phyloP scores from a whole-genome alignment of 225 moss, liverwort and hornwort species.

The Pleurozium schreberi region DNA sequence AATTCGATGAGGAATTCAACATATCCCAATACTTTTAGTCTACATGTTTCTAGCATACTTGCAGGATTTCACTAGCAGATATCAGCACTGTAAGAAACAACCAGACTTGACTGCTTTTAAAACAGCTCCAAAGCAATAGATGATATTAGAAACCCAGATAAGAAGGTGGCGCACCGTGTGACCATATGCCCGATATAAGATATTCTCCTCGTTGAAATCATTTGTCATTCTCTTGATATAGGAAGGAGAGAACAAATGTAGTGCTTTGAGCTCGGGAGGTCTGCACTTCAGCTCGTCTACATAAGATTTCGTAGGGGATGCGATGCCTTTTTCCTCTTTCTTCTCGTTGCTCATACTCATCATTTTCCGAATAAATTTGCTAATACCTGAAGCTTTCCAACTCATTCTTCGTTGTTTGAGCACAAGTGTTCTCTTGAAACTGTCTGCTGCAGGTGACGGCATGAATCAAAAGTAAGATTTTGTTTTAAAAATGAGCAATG shows the following conservation, averaged over 20 bases:
- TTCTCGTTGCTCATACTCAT: not conserved
- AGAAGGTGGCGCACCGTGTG: constrained; percentile 18
- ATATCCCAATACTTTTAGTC: not conserved
- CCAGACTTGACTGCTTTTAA: not conserved
- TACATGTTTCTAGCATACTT: not conserved
- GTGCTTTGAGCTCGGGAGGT: not conserved
- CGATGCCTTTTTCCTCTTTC: not conserved
- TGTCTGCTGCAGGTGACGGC: not conserved
- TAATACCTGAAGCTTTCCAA: not conserved
- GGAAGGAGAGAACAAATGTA: constrained; percentile 30
- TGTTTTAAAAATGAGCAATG: not conserved
- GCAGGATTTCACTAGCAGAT: not conserved
- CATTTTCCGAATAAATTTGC: not conserved
- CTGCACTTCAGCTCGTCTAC: too few species aligned
- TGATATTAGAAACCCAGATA: not conserved
- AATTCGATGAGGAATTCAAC: not conserved
- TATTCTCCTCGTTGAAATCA: constrained; percentile 20
- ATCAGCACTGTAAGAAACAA: not conserved
- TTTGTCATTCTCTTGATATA: constrained; percentile 56
- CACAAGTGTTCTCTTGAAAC: too few species aligned
- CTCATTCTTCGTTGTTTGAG: not conserved
- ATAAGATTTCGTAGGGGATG: not conserved
- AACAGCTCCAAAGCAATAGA: not conserved
- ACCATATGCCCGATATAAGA: constrained; percentile 3
- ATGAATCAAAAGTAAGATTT: not conserved